phyloP scores from a whole-genome alignment of 2,329 filamentous ascomycete species.

The Phoma herbarum region DNA sequence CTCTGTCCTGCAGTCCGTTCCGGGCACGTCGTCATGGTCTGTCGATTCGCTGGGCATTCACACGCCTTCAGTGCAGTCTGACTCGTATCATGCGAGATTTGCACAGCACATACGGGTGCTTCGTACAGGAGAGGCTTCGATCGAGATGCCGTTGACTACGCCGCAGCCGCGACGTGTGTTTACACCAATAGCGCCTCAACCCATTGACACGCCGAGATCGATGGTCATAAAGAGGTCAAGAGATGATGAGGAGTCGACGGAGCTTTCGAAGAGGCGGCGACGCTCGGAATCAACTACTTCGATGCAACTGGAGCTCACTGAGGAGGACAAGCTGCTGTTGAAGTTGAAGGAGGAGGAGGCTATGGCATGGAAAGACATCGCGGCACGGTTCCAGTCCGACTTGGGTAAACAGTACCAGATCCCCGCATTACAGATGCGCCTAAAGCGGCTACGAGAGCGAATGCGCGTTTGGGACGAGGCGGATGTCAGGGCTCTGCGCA shows the following conservation, averaged over 20 bases:
- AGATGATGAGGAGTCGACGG: conserved; percentile 48
- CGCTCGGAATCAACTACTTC: conserved; percentile 50
- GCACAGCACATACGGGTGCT: conserved; percentile 10
- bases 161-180: conserved; percentile 55
- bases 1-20: conserved; percentile 53
- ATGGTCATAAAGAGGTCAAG: conserved; percentile 49
- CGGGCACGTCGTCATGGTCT: conserved; percentile 50
- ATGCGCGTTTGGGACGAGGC: conserved; percentile 62
- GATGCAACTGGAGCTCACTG: conserved; percentile 54
- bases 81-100: conserved; percentile 41
- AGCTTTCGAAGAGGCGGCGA: conserved; percentile 52
- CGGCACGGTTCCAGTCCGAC: conserved; percentile 59
- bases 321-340: conserved; percentile 61
- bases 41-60: conserved; percentile 54
- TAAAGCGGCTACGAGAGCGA: conserved; percentile 61
- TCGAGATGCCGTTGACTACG: conserved; percentile 20
- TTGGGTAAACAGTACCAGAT: conserved; percentile 60
- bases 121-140: conserved; percentile 1
- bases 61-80: conserved; percentile 36
- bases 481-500: conserved; percentile 59
- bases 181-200: conserved; percentile 56
- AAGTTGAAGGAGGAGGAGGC: conserved; percentile 62
- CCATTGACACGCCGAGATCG: conserved; percentile 43
- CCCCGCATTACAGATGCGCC: conserved; percentile 63
- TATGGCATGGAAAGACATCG: conserved; percentile 65